A percentile compares a stretch with the other conserved stretches of the same genome.
Conservation (phyloP, 2,329 filamentous ascomycete genomes). For the Hypoxylon sp. region DNA sequence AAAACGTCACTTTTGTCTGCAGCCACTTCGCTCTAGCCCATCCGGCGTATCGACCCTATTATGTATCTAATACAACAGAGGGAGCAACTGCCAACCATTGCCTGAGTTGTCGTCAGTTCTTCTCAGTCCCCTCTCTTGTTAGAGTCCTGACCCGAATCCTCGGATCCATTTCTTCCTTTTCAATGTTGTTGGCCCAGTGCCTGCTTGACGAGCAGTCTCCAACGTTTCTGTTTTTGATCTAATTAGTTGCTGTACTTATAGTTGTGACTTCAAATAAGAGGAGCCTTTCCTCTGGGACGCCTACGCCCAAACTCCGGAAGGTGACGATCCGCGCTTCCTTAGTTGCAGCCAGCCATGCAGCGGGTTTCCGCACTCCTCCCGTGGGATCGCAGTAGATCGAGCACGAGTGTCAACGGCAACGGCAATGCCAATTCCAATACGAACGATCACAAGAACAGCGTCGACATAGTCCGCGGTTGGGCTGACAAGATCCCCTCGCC, state of each 20-base stretch:
- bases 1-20: conserved; percentile 52
- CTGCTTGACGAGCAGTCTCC: conserved; percentile 28
- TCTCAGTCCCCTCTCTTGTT: conserved; percentile 32
- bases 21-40: conserved; percentile 45
- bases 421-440: conserved; percentile 56
- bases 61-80: conserved; percentile 34
- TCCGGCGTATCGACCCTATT: conserved; percentile 40
- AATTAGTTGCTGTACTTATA: conserved; percentile 21
- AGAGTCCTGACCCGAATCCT: conserved; percentile 35
- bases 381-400: conserved; percentile 54
- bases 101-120: conserved; percentile 40
- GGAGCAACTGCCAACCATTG: conserved; percentile 30
- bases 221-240: conserved; percentile 23
- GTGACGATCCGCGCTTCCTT: conserved; percentile 37
- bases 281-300: conserved; percentile 32
- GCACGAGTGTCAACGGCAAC: conserved; percentile 56
- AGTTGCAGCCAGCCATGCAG: conserved; percentile 58
- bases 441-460: conserved; percentile 52
- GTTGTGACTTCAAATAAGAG: conserved; percentile 28
- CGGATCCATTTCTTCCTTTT: conserved; percentile 35
- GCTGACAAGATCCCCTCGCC: conserved; percentile 69
- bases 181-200: conserved; percentile 38
- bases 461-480: conserved; percentile 62
- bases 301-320: conserved; percentile 33
- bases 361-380: conserved; percentile 64